Evolutionary conservation across 371 early-diverging fungal species (phyloP).

Genomic region (Mucor velutinosus): DNA sequence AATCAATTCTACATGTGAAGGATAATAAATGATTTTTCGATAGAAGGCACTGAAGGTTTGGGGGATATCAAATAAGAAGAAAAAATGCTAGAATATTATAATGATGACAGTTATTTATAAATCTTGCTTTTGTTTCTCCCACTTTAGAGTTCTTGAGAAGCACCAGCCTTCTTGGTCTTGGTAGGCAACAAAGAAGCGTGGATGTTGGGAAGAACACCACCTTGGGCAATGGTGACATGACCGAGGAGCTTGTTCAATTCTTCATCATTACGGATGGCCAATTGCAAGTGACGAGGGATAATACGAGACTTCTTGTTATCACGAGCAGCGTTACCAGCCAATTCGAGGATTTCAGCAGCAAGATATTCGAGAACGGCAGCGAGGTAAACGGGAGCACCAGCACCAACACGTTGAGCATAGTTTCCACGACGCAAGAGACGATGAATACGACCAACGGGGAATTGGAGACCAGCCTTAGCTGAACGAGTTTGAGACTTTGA

Average conservation of each 20-base stretch:
- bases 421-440: slow-evolving; percentile 94
- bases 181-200: slow-evolving; percentile 72
- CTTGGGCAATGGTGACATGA: slow-evolving; percentile 86
- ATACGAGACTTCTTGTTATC: slow-evolving; percentile 97
- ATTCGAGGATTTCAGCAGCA: slow-evolving; percentile 95
- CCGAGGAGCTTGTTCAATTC: slow-evolving; percentile 95
- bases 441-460: slow-evolving; percentile 97
- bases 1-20: slow-evolving; percentile 19
- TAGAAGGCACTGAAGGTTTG: not conserved
- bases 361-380: slow-evolving; percentile 97
- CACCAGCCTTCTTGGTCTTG: slow-evolving; percentile 75
- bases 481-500: slow-evolving; percentile 71
- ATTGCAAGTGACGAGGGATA: slow-evolving; percentile 88
- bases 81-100: slow-evolving; percentile 15
- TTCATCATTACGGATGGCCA: slow-evolving; percentile 96
- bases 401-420: slow-evolving; percentile 95
- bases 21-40: slow-evolving; percentile 13
- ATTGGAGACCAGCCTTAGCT: slow-evolving; percentile 87
- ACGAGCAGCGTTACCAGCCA: slow-evolving; percentile 95
- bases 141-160: slow-evolving; percentile 50
- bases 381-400: slow-evolving; percentile 94
- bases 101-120: slow-evolving; percentile 11
- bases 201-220: slow-evolving; percentile 90
- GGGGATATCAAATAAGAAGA: slow-evolving; percentile 22
- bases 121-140: slow-evolving; percentile 6